Evolutionary conservation across 345 rosid genomes (phyloP), one percentile per base, ranked within the genome.

Genomic region (Eucalyptus globulus): DNA sequence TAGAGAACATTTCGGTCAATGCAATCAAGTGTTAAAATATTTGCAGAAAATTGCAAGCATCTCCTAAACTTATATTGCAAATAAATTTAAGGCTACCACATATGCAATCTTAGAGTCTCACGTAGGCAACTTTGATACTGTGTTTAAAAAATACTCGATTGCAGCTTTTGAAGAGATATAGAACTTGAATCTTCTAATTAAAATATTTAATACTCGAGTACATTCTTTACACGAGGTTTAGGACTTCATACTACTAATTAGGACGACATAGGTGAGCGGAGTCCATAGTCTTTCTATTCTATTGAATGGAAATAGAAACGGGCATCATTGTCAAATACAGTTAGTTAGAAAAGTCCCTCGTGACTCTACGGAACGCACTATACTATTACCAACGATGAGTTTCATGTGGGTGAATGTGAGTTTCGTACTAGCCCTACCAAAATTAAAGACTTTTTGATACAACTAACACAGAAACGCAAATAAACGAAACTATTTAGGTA

Each of bases 391-490:
- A 27, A 60, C 15, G 31, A 60, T 26, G 67, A 60, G 67, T 21
- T 54, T 50, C 53, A 5, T 50, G 26, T 22, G 65, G 65, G 27
- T 58, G 65, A 58, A 58, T 5, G 65, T 54, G 58, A 50, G 7
- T 50, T 50, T 54, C 26, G 8, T 54, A 22, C 2, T 8, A 54
- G 60, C 26, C 60, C 26, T 21, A 21, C 11, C 26, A 54, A 54
- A 54, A 7, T 0, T 21, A 8, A 54, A 54, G 60, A 54, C 26
- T 54, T 54, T 54, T 54, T 54, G 1, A 51, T 51, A 54, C 11
- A 0, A 54, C 60, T 0, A 54, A 54, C 26, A 3, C 1, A 8
- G 5, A 54, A 54, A 54, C 5, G 60, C 26, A 54, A 54, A 54
- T 0, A 54, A 54, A 54, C 24, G 58, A 54, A 54, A 21, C 11